Conservation (phyloP, 1,139 yeast species). For the Debaryomyces sp. region DNA sequence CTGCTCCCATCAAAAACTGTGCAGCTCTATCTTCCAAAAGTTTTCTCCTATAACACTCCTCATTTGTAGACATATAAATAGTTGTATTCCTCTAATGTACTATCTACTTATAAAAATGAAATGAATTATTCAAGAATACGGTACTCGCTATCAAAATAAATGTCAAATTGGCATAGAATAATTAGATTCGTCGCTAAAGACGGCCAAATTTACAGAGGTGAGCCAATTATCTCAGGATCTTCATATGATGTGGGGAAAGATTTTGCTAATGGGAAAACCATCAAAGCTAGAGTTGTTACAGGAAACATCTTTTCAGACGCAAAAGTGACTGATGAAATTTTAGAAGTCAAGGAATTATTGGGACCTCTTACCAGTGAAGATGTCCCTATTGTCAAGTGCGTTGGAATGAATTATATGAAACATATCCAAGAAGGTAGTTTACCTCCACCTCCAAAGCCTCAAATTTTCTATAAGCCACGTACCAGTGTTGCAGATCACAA, state of each 20-base stretch:
- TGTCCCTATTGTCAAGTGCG: not conserved
- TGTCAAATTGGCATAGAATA: slow-evolving; percentile 7
- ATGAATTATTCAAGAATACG: not conserved
- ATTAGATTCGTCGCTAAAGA: not conserved
- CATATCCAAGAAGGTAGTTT: not conserved
- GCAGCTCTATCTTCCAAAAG: not conserved
- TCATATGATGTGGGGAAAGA: not conserved
- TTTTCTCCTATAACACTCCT: not conserved
- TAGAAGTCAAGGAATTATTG: not conserved
- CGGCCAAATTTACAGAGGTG: not conserved
- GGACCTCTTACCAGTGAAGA: not conserved
- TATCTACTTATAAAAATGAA: too few species aligned
- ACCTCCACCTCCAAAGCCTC: not conserved
- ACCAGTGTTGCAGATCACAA: not conserved
- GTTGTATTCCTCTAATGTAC: not conserved
- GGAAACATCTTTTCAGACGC: not conserved
- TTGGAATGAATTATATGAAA: not conserved
- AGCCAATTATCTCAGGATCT: not conserved
- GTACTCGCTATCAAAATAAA: too few species aligned
- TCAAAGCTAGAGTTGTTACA: not conserved
- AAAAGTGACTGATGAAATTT: not conserved
- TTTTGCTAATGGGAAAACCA: not conserved
- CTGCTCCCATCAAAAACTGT: not conserved
- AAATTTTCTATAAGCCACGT: not conserved
- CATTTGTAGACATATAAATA: too few species aligned